Evolutionary conservation across 2,329 filamentous ascomycete genomes (phyloP), one percentile per base, ranked within the genome.

Genomic region (Trichoderma citrinoviride): DNA sequence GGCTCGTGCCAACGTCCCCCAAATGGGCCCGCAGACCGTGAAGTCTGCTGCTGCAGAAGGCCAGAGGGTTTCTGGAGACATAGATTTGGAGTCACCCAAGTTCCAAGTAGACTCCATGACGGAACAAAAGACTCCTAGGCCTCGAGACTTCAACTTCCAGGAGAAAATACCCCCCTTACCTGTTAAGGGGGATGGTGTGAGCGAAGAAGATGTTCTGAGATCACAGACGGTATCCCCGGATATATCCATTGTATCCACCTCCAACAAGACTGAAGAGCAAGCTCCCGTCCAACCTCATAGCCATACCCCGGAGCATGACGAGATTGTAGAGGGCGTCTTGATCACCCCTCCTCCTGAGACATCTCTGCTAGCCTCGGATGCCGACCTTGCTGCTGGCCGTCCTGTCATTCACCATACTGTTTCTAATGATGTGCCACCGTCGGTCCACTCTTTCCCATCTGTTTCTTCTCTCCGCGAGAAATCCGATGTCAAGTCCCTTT

Each of bases 221-320:
- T 54, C 65, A 7, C 50, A 56, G 7, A 66, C 65, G 7, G 65
- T 66, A 19, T 61, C 65, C 6, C 62, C 65, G 7, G 65, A 65
- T 40, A 61, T 67, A 43, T 67, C 65, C 10, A 49, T 66, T 5
- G 15, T 40, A n/a, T 66, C 65, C 12, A 44, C 54, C 10, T 6
- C 12, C 37, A 66, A 53, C 37, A 66, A 53, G 41, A 21, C 55
- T 4, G 64, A 66, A 19, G 64, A 66, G n/a, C 58, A 29, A 12
- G 50, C 41, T 10, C 10, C 17, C 15, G 54, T 44, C 25, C 56
- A 19, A 58, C 10, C 27, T 12, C 29, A 40, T 15, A 40, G 29
- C 27, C 29, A 46, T 8, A 25, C 19, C 3, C 14, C 49, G 14
- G 58, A 54, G 49, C 58, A 33, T n/a, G 53, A 43, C 14, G 49